Base-by-base conservation (phyloP, 371 early-diverging fungal genomes). In the Mortierella polycephala region DNA sequence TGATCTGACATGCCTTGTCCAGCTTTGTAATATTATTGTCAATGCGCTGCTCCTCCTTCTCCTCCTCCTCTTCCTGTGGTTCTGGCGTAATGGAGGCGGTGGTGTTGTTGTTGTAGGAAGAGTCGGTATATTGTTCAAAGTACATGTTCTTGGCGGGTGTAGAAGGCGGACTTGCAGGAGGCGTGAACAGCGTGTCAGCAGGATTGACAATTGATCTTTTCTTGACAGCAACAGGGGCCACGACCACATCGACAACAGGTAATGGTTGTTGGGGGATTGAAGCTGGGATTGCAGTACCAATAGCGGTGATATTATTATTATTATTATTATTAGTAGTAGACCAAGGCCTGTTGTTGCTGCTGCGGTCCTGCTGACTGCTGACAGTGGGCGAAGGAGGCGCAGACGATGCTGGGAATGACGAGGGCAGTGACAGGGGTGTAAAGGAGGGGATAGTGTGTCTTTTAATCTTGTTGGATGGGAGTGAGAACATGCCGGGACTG, bases 401-500 rank as follows among this genome's bases (percentile, higher is more conserved):
- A 2, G 30, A 45, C 13, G 64, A 50, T 41, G 53, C 44, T 8
- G 71, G 23, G 0, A 49, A 7, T 8, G 59, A 46, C 18, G 61
- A 30, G 2, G 18, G 18, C n/a, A 8, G 52, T n/a, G 58, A 18
- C 1, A 57, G 41, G 44, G 61, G 20, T 13, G 63, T 63, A 63
- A 64, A 69, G 9, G 71, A 55, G 8, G 70, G 67, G 8, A 76
- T 55, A 5, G 71, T 51, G 52, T 60, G 58, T 9, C 77, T 56
- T 65, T 76, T 76, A 65, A 57, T 61, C 61, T 52, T 76, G 18
- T 54, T 61, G 13, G 69, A 51, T 6, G 69, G 63, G 20, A 39
- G 50, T 8, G 71, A 76, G 47, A 68, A 76, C 77, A 71, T 64
- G 37, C 67, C 62, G 8, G 73, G 70, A 41, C 80, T 79, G 63